Evolutionary conservation across 306 rosid genomes (phyloP).

Genomic region (Luffa acutangula): DNA sequence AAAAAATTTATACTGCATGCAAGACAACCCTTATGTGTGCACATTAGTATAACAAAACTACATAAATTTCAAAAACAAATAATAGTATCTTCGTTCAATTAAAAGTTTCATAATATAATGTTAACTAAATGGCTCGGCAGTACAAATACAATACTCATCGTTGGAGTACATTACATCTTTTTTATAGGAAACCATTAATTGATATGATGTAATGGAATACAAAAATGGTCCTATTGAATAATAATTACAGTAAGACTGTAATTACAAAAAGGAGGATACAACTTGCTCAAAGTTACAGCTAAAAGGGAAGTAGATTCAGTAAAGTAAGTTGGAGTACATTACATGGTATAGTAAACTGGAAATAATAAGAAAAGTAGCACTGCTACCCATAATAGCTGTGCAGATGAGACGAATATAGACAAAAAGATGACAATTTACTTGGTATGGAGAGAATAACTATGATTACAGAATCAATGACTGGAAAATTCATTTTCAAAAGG

Average conservation of each 20-base stretch:
- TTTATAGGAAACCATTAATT: too few species aligned
- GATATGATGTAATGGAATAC: too few species aligned
- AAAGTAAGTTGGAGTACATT: too few species aligned
- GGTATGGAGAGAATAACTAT: background rate
- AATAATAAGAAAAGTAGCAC: background rate
- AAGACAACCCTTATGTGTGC: constrained; percentile 15
- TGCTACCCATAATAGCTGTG: background rate
- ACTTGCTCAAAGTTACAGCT: too few species aligned
- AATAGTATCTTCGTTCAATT: background rate
- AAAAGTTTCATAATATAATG: background rate
- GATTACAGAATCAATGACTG: background rate
- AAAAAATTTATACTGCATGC: constrained; percentile 87
- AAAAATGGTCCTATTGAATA: too few species aligned
- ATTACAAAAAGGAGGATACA: too few species aligned
- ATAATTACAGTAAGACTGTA: too few species aligned
- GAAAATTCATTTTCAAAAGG: background rate
- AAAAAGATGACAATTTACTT: background rate
- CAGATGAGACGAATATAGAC: background rate
- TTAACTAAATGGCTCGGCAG: background rate
- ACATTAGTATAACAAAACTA: background rate
- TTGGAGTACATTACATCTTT: background rate
- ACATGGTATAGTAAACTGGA: background rate
- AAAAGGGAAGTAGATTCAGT: too few species aligned
- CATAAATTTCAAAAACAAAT: background rate
- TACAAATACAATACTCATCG: background rate